A percentile compares a stretch with the other conserved stretches of the same genome.
These are phyloP conservation scores for Aleurites moluccanus DNA, from an alignment of 441 rosid genomes.

Conservation along the genomic window DNA sequence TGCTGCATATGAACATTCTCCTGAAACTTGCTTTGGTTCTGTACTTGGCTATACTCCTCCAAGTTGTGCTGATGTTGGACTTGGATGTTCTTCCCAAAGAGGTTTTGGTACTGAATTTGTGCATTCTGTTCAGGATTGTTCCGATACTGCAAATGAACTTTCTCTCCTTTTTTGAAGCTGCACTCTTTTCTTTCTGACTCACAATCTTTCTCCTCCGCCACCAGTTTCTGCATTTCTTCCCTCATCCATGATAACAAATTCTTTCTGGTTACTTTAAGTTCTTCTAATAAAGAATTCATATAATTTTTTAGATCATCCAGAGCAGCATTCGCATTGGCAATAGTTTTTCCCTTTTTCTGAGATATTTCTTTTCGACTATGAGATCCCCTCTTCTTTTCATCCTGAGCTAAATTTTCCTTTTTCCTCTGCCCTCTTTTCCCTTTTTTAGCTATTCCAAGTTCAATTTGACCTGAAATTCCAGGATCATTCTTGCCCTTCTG, in stretches of 20 bases:
- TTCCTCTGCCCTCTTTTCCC: slow-evolving; percentile 27
- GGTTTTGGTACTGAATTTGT: slow-evolving; percentile 19
- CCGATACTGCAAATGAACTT: slow-evolving; percentile 23
- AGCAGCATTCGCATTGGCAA: slow-evolving; percentile 30
- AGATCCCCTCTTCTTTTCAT: slow-evolving; percentile 26
- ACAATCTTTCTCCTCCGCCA: slow-evolving; percentile 29
- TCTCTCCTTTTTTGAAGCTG: slow-evolving; percentile 14
- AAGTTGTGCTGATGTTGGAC: slow-evolving; percentile 20
- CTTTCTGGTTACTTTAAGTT: slow-evolving; percentile 45
- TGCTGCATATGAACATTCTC: slow-evolving; percentile 18
- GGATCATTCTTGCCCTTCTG: slow-evolving; percentile 26
- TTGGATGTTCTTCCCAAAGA: slow-evolving; percentile 24
- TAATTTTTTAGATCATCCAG: slow-evolving; percentile 43
- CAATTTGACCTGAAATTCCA: slow-evolving; percentile 20
- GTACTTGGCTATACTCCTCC: slow-evolving; percentile 20
- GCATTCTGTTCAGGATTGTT: slow-evolving; percentile 24
- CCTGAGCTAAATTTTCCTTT: slow-evolving; percentile 14
- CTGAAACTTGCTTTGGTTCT: slow-evolving; percentile 17
- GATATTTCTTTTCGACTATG: not conserved
- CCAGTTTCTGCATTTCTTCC: slow-evolving; percentile 51
- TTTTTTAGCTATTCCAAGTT: slow-evolving; percentile 31
- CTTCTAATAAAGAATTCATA: slow-evolving; percentile 51
- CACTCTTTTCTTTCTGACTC: slow-evolving; percentile 24
- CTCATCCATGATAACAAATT: slow-evolving; percentile 51
- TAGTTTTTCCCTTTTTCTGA: slow-evolving; percentile 31